A percentile compares a stretch with the other conserved stretches of the same genome.
These are phyloP conservation scores for Penicillium sp. DNA, from an alignment of 2,329 filamentous ascomycete genomes.

Conservation along the genomic window DNA sequence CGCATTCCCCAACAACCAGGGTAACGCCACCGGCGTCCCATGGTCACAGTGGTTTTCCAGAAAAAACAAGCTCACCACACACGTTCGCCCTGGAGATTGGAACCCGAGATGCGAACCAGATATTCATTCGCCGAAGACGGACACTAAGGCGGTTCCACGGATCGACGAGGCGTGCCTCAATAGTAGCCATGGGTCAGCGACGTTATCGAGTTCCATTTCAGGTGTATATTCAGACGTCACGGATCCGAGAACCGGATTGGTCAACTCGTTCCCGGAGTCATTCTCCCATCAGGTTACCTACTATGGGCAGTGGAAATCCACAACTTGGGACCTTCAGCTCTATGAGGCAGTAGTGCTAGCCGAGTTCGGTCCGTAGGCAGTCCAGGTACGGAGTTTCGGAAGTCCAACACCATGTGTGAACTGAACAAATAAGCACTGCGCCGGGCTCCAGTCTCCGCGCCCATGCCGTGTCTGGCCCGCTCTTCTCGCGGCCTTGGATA, in stretches of 20 bases:
- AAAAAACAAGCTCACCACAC: constrained; percentile 1
- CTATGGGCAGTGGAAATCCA: neutral
- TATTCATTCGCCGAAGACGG: constrained; percentile 4
- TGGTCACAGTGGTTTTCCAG: constrained; percentile 10
- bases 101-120: neutral
- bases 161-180: constrained; percentile 13
- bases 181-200: constrained; percentile 14
- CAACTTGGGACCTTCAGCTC: neutral
- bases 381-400: constrained; percentile 6
- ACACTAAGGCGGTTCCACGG: constrained; percentile 12
- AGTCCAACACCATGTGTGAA: constrained; percentile 8
- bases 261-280: no score
- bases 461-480: constrained; percentile 23
- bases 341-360: neutral
- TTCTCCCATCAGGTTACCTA: neutral
- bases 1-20: constrained; percentile 10
- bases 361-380: neutral
- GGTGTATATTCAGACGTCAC: neutral
- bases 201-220: neutral
- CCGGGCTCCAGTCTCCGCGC: constrained; percentile 9
- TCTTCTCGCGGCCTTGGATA: constrained; percentile 9
- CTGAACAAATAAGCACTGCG: constrained; percentile 10
- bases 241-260: no score
- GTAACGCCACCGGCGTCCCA: constrained; percentile 6
- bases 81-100: neutral